Evolutionary conservation across 2,329 filamentous ascomycete species (phyloP), one percentile per base, ranked within the genome.

Genomic region (Sporothrix protearum): DNA sequence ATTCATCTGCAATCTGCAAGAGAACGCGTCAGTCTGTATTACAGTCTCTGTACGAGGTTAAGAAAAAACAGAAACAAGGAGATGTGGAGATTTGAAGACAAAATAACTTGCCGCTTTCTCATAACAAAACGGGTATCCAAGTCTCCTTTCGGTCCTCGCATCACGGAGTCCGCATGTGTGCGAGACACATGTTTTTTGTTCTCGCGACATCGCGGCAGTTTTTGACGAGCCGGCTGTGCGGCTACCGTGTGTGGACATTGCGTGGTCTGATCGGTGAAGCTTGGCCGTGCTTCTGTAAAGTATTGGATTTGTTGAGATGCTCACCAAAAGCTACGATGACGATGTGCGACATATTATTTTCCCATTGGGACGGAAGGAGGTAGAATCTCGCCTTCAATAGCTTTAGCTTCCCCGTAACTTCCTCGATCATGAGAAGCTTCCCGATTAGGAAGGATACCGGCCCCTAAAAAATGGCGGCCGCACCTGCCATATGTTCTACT

Each of bases 361-460:
- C 25, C 25, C 36, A 36, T 25, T 47, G 28, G 45, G 16, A 30
- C 36, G 45, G 45, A 45, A 64, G 57, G 57, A 53, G 45, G 45
- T 30, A 64, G 57, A 45, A 53, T 25, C 10, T 39, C 19, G 69
- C 55, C 28, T 25, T 67, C 47, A 47, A n/a, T n/a, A n/a, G n/a
- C n/a, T n/a, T n/a, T 55, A 45, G 59, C 59, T 70, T 67, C 68
- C 68, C 22, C 42, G 42, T 14, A 47, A 14, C 14, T 47, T 47
- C 30, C 36, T 57, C 19, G 42, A 45, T 64, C 55, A 28, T 14
- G 51, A 53, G 33, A 67, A 68, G 19, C 28, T 63, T 30, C 70
- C 70, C 25, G 19, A 71, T 68, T 69, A 69, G 70, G 70, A 63
- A 69, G 57, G 33, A 42, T 33, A 64, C 55, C 61, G 22, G 22